Evolutionary conservation across 164 flowering plant species (phyloP), one percentile per base, ranked within the genome.

Genomic region (Hamamelis virginiana): DNA sequence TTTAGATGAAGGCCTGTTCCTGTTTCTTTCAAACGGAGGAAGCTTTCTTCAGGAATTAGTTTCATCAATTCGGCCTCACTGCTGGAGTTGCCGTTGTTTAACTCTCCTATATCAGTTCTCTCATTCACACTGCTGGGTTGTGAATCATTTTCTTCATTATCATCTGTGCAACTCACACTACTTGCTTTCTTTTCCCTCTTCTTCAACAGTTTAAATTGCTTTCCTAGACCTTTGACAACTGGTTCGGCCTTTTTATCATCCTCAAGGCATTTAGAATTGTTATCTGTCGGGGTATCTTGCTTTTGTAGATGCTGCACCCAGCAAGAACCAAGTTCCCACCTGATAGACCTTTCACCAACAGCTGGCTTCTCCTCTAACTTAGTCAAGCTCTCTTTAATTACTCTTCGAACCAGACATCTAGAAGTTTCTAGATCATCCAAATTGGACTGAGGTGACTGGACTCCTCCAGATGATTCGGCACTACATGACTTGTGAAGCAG

Each of bases 261-360:
- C 25, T 64, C 78, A 23, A 46, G 55, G n/a, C 26, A 69, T 70
- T 80, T 79, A 41, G 81, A 70, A 62, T 67, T 64, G 44, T 52
- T 73, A 13, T 79, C 86, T 5, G 57, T 52, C 22, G 81, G 27
- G 69, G 80, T 70, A 70, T 91, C 90, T 79, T 81, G 81, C 74
- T 91, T 94, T 75, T 87, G 94, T 33, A 94, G 74, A 83, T 94
- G 95, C 68, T 94, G 91, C 68, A 89, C 76, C 97, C 92, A 91
- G 75, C 89, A 89, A 60, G 91, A 82, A 72, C 97, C 96, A 67
- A 94, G 93, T 74, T 94, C 97, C 97, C 98, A 94, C 81, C 97
- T 83, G 69, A 91, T 74, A 71, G 81, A 69, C 59, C 76, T 80
- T 69, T 76, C 76, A 41, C 73, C 28, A 44, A 19, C 56, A 41